Percentiles rank a stretch among this genome's conserved stretches.
Evolutionary conservation across 441 rosid species (phyloP).

Genomic region (Kokia cookei): DNA sequence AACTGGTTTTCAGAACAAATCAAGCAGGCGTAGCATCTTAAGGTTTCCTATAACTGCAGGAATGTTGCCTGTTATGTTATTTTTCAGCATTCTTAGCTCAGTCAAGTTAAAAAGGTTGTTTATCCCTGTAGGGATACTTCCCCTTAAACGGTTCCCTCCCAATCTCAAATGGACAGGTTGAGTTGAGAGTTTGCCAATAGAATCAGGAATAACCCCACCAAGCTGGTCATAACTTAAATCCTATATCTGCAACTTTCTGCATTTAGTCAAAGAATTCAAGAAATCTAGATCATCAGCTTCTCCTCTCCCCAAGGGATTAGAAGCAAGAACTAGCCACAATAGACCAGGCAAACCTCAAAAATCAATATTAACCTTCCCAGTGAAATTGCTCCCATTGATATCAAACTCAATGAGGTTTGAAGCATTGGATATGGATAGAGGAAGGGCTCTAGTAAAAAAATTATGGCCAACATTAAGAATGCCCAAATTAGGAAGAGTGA

Average conservation of each 20-base stretch:
- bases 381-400: not conserved
- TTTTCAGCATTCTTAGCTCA: not conserved
- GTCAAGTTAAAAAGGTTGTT: not conserved
- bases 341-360: not conserved
- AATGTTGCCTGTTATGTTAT: not conserved
- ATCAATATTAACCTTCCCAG: slow-evolving; percentile 3
- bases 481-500: slow-evolving; percentile 1
- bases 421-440: slow-evolving; percentile 12
- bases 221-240: not conserved
- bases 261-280: slow-evolving; percentile 8
- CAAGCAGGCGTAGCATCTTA: not conserved
- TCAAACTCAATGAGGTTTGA: not conserved
- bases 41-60: slow-evolving; percentile 2
- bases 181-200: slow-evolving; percentile 12
- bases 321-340: not conserved
- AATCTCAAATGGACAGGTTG: not conserved
- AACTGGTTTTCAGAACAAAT: not conserved
- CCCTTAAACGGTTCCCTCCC: not conserved
- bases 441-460: slow-evolving; percentile 4
- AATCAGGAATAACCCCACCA: slow-evolving; percentile 7
- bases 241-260: not conserved
- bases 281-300: slow-evolving; percentile 2
- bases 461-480: not conserved
- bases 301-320: slow-evolving; percentile 5
- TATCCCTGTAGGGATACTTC: slow-evolving; percentile 1